A percentile compares a stretch with the other conserved stretches of the same genome.
These are phyloP conservation scores for Stemphylium beticola DNA, from an alignment of 2,329 filamentous ascomycete genomes.

Conservation along the genomic window DNA sequence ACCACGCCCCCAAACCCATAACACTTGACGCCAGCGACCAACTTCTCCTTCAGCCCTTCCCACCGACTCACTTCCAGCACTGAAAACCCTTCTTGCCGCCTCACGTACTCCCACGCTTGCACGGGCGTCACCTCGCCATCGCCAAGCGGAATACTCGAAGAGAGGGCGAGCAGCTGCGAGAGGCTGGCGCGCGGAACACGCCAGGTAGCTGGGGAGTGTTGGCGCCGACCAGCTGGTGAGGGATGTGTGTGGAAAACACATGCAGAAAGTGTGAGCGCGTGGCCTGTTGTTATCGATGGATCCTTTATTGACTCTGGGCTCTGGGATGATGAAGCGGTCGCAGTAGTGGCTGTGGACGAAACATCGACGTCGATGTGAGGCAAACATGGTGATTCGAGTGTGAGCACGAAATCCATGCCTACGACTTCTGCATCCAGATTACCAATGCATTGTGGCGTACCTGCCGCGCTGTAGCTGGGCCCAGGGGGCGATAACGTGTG, in stretches of 20 bases:
- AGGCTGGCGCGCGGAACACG: slow-evolving; percentile 23
- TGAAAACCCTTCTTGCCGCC: slow-evolving; percentile 30
- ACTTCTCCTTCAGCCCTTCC: slow-evolving; percentile 29
- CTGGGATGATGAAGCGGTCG: background rate
- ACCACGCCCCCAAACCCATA: slow-evolving; percentile 41
- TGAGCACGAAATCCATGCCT: slow-evolving; percentile 46
- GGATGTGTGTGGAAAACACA: slow-evolving; percentile 32
- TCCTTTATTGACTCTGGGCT: background rate
- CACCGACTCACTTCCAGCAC: slow-evolving; percentile 27
- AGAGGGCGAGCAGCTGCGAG: slow-evolving; percentile 27
- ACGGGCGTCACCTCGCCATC: slow-evolving; percentile 45
- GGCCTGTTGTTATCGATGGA: slow-evolving; percentile 29
- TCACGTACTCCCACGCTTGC: slow-evolving; percentile 48
- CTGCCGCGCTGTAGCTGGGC: background rate
- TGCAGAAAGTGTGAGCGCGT: slow-evolving; percentile 39
- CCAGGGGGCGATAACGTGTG: background rate
- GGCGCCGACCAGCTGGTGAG: slow-evolving; percentile 8
- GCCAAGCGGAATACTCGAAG: slow-evolving; percentile 22
- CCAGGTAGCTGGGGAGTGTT: slow-evolving; percentile 16
- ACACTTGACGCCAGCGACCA: slow-evolving; percentile 38
- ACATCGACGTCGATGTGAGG: slow-evolving; percentile 31
- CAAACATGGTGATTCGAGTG: slow-evolving; percentile 46
- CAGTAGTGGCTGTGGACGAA: background rate
- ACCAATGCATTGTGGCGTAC: slow-evolving; percentile 1
- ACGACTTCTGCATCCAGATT: slow-evolving; percentile 25